phyloP scores from a whole-genome alignment of 306 rosid genomes.

The Citrullus mucosospermus region DNA sequence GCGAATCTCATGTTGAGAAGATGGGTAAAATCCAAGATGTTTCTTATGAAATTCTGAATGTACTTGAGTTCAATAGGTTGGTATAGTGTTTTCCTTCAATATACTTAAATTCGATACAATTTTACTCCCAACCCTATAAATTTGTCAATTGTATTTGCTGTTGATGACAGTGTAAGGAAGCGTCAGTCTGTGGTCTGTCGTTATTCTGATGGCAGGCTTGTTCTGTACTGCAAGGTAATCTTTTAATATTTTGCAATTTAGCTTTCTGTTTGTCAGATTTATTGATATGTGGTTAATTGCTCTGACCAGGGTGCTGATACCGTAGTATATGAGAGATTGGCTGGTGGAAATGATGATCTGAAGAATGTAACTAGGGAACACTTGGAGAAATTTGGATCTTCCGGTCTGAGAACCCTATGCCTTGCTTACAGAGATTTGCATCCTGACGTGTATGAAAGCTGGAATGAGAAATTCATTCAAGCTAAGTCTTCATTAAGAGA shows the following conservation, averaged over 20 bases:
- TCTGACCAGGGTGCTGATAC: constrained; percentile 85
- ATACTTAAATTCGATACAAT: neutral
- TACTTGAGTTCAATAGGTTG: constrained; percentile 91
- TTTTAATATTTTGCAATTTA: constrained; percentile 6
- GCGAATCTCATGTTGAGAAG: constrained; percentile 84
- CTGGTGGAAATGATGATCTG: constrained; percentile 35
- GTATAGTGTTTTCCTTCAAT: neutral
- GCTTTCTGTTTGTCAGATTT: constrained; percentile 14
- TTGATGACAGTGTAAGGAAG: constrained; percentile 68
- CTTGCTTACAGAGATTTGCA: constrained; percentile 81
- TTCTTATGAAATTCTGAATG: constrained; percentile 82
- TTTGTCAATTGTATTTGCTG: constrained; percentile 13
- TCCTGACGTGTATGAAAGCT: constrained; percentile 64
- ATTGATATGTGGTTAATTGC: constrained; percentile 23
- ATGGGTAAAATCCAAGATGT: constrained; percentile 61
- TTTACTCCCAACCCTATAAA: constrained; percentile 3
- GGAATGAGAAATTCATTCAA: constrained; percentile 90
- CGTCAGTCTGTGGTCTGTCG: constrained; percentile 97
- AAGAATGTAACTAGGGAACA: constrained; percentile 65
- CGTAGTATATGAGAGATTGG: constrained; percentile 78
- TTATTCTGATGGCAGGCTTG: constrained; percentile 87
- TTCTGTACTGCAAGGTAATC: constrained; percentile 91
- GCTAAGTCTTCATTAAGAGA: constrained; percentile 86
- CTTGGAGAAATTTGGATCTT: constrained; percentile 75
- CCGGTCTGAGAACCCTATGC: constrained; percentile 88